Evolutionary conservation across 441 rosid species (phyloP).

Genomic region (Arabidopsis lyrata): DNA sequence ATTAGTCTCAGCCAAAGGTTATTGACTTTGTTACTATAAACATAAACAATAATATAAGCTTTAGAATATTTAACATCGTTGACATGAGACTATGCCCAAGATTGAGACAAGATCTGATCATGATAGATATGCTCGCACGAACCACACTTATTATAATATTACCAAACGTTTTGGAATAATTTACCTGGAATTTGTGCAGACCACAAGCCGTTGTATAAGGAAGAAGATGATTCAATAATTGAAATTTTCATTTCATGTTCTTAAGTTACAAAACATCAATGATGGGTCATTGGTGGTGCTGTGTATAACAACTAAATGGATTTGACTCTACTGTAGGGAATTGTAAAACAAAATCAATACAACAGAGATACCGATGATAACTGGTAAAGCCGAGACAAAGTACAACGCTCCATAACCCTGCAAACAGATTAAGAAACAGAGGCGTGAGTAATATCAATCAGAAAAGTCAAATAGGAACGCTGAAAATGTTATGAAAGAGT

Average conservation of each 20-base stretch:
- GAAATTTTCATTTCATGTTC: constrained; percentile 28
- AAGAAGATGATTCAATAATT: constrained; percentile 14
- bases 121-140: constrained; percentile 41
- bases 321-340: constrained; percentile 75
- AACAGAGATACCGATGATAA: constrained; percentile 87
- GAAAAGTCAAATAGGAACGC: not conserved
- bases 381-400: constrained; percentile 88
- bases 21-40: constrained; percentile 37
- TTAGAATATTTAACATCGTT: constrained; percentile 15
- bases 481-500: constrained; percentile 4
- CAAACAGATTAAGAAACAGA: constrained; percentile 40
- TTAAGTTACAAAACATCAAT: constrained; percentile 40
- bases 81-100: constrained; percentile 42
- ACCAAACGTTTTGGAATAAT: constrained; percentile 28
- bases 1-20: constrained; percentile 44
- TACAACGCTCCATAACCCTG: constrained; percentile 98
- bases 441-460: constrained; percentile 6
- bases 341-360: constrained; percentile 86
- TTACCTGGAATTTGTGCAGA: constrained; percentile 34
- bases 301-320: not conserved
- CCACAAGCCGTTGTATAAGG: constrained; percentile 31
- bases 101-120: constrained; percentile 36
- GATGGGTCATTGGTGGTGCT: constrained; percentile 32
- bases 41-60: constrained; percentile 10
- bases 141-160: constrained; percentile 26